phyloP scores from a whole-genome alignment of 83 land plant species.

The Isoetes engelmannii region DNA sequence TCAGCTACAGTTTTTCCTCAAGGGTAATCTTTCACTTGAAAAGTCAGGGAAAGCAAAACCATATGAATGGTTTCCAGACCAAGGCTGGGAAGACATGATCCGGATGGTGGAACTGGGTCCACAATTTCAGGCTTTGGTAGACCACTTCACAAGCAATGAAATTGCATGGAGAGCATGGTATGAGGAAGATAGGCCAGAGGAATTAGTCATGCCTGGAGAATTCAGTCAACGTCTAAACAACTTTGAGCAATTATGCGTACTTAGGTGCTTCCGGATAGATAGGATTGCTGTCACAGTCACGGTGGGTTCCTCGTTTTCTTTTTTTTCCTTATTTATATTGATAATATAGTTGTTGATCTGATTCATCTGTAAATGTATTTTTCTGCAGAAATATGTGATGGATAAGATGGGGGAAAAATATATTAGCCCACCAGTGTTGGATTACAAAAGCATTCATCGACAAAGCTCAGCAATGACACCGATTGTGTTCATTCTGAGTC shows the following conservation, averaged over 20 bases:
- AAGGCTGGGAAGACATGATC: conserved; percentile 38
- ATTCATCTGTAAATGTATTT: no score
- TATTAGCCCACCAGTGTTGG: conserved; percentile 32
- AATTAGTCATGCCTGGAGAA: conserved; percentile 24
- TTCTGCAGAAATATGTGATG: conserved; percentile 34
- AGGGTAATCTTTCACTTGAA: conserved; percentile 35
- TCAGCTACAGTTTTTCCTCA: conserved; percentile 36
- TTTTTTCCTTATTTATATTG: neutral
- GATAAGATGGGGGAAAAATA: conserved; percentile 40
- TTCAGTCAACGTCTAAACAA: conserved; percentile 18
- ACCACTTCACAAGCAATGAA: conserved; percentile 23
- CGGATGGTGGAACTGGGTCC: conserved; percentile 25
- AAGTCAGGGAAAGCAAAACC: conserved; percentile 28
- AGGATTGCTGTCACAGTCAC: conserved; percentile 38
- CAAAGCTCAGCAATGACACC: conserved; percentile 39
- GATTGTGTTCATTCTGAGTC: conserved; percentile 38
- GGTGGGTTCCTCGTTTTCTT: conserved; percentile 13
- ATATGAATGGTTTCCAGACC: conserved; percentile 32
- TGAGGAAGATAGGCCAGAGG: conserved; percentile 28
- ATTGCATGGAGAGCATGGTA: conserved; percentile 32
- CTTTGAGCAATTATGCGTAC: conserved; percentile 27
- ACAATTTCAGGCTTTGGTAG: conserved; percentile 10
- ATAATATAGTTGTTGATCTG: neutral
- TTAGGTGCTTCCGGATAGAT: conserved; percentile 37
- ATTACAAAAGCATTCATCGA: conserved; percentile 30